Percentiles rank a stretch among this genome's conserved stretches.
Conservation (phyloP, 192 early-diverging fungal genomes). For the Allomyces javanicus region DNA sequence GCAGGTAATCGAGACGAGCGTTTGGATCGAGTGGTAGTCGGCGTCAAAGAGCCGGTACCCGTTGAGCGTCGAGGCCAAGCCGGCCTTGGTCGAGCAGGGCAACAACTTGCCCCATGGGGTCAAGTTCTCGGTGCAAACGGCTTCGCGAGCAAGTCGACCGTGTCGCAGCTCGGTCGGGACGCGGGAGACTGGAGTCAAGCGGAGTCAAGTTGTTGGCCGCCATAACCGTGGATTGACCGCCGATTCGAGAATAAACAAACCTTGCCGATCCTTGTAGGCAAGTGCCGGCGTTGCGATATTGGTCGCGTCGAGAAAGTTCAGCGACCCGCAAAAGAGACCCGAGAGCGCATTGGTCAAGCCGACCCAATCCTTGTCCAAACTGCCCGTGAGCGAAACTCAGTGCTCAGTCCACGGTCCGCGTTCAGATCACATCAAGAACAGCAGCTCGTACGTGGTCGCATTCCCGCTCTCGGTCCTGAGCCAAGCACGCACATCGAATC, state of each 20-base stretch:
- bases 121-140: slow-evolving; percentile 93
- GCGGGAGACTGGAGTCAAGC: neutral
- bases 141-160: slow-evolving; percentile 68
- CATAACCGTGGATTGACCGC: too few relatives aligned
- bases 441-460: neutral
- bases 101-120: slow-evolving; percentile 92
- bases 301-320: slow-evolving; percentile 76
- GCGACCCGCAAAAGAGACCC: slow-evolving; percentile 86
- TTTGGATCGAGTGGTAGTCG: slow-evolving; percentile 75
- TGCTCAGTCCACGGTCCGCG: neutral
- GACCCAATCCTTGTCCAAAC: slow-evolving; percentile 51
- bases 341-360: slow-evolving; percentile 76
- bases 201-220: too few relatives aligned
- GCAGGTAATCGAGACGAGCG: slow-evolving; percentile 39
- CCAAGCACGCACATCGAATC: slow-evolving; percentile 55
- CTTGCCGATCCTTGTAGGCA: too few relatives aligned
- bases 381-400: neutral
- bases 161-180: slow-evolving; percentile 33
- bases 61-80: slow-evolving; percentile 72
- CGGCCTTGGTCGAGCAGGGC: slow-evolving; percentile 82
- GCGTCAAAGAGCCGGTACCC: slow-evolving; percentile 78
- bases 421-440: neutral
- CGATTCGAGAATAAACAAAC: too few relatives aligned
- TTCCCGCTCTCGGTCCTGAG: slow-evolving; percentile 19
- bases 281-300: slow-evolving; percentile 36